Evolutionary conservation across 768 basidiomycete genomes (phyloP), one percentile per base, ranked within the genome.

Genomic region (Clitopilus hobsonii): DNA sequence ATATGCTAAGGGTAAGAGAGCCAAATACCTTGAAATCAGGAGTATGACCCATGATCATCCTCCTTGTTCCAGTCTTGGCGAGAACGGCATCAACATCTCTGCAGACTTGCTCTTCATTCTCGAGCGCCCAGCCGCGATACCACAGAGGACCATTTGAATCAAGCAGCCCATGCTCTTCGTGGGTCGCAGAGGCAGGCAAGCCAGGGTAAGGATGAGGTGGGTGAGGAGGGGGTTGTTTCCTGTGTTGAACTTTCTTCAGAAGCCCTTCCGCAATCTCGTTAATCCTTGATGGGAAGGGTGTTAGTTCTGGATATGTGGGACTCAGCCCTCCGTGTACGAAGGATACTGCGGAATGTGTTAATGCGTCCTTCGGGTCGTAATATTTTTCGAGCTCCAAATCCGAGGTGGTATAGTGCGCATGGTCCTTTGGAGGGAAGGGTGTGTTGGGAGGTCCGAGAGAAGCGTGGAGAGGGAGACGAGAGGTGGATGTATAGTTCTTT

Each of bases 11-110:
- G 51, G 27, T 18, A 58, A 18, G n/a, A n/a, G n/a, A n/a, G n/a
- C 1, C 4, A 66, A 76, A 24, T 58, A 85, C 88, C 57, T 77
- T 77, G 61, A 97, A 93, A 67, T 95, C 80, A 1, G 97, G 96
- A 0, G 97, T 98, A 68, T 98, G 97, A 0, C 96, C 96, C 93
- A 97, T 94, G 45, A 99, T 82, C 84, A 95, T 85, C 61, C 93
- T 76, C 56, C 91, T 73, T 24, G 91, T 94, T 0, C 93, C 93
- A 1, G 91, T 87, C 67, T 80, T 83, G 27, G 78, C 65, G 51
- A 91, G 71, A 16, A 95, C 87, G 23, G 75, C 70, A 55, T 90
- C 85, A 0, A 93, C 93, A 29, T 82, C 77, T 1, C 61, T 66
- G 67, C 97, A 99, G 3, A 82, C 83, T 51, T 74, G 74, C 54